Base-by-base conservation (phyloP, 148 eudicot genomes). In the Hydrangea macrophylla region DNA sequence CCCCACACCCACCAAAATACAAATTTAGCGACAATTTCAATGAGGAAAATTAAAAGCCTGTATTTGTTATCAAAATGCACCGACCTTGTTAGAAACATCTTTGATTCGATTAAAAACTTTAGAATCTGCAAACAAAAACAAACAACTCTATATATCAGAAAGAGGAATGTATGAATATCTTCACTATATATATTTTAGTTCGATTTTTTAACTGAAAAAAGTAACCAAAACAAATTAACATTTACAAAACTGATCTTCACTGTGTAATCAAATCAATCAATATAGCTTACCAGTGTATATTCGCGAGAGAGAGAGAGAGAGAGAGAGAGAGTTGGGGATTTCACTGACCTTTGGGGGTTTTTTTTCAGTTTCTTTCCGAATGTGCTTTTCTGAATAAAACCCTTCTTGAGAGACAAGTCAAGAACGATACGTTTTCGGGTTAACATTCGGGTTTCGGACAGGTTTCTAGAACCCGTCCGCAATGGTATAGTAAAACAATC, bases 1-100 rank as follows among this genome's bases (percentile, higher is more conserved):
- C 3, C 35, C 42, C 63, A 66, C 39, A 62, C 40, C 3, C 35
- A 55, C 63, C 54, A 50, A 60, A 3, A 45, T 15, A 8, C 6
- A 26, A 51, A 25, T 27, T 63, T 40, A 55, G 35, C 30, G 28
- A 3, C 58, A 24, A 20, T 55, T 53, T 25, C 35, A 26, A 48
- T 6, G 12, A 70, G 36, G 27, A 39, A 25, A 17, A 33, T 3
- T 23, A 18, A 58, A 67, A 56, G 59, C 71, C 70, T 44, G 67
- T 60, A 40, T 51, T 42, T 42, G 32, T 0, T 53, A 30, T 10
- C 24, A 44, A 65, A 66, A 57, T 28, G 23, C 2, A 55, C 63
- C 45, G 23, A 79, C 79, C 83, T 79, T 25, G 83, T 79, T 37
- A 79, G 83, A 67, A 79, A 79, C 83, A 79, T 79, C 54, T 50